A percentile compares a stretch with the other conserved stretches of the same genome.
These are phyloP conservation scores for Aspergillus nomiae DNA, from an alignment of 2,329 filamentous ascomycete species.

Conservation along the genomic window DNA sequence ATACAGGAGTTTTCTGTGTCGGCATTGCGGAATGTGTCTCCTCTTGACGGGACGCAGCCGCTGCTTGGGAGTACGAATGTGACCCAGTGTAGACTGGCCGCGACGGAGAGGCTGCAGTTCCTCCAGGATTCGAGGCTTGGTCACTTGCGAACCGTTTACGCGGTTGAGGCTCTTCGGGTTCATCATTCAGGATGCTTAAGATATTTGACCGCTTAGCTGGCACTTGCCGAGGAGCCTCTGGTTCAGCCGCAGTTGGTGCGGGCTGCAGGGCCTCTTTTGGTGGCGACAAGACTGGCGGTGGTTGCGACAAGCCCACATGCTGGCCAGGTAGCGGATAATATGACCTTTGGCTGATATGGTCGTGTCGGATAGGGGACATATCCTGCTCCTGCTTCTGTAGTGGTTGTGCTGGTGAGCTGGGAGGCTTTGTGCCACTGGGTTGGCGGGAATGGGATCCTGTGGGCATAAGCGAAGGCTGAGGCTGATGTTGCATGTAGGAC, in stretches of 20 bases:
- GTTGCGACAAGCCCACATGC: slow-evolving; percentile 30
- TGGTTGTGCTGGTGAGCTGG: slow-evolving; percentile 36
- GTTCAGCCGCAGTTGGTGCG: slow-evolving; percentile 32
- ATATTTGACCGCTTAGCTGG: slow-evolving; percentile 54
- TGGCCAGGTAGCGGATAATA: slow-evolving; percentile 34
- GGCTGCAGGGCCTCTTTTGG: slow-evolving; percentile 39
- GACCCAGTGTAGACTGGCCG: slow-evolving; percentile 30
- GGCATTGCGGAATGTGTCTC: slow-evolving; percentile 21
- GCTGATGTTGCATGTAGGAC: slow-evolving; percentile 32
- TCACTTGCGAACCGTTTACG: slow-evolving; percentile 50
- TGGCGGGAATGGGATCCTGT: slow-evolving; percentile 38
- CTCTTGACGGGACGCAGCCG: slow-evolving; percentile 27
- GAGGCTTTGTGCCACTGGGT: slow-evolving; percentile 35
- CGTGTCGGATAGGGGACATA: slow-evolving; percentile 37
- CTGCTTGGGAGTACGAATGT: slow-evolving; percentile 25
- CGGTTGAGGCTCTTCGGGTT: slow-evolving; percentile 49
- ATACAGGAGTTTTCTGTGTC: slow-evolving; percentile 28
- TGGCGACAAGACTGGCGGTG: slow-evolving; percentile 34
- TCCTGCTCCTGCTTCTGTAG: slow-evolving; percentile 35
- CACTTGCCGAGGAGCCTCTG: slow-evolving; percentile 43
- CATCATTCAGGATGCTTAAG: slow-evolving; percentile 52
- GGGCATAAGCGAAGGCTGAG: slow-evolving; percentile 28
- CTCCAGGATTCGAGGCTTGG: slow-evolving; percentile 22
- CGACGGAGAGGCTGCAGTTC: slow-evolving; percentile 23
- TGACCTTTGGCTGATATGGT: slow-evolving; percentile 36